Evolutionary conservation across 108 stramenopile genomes (phyloP).

Genomic region (Nannochloropsis salina): DNA sequence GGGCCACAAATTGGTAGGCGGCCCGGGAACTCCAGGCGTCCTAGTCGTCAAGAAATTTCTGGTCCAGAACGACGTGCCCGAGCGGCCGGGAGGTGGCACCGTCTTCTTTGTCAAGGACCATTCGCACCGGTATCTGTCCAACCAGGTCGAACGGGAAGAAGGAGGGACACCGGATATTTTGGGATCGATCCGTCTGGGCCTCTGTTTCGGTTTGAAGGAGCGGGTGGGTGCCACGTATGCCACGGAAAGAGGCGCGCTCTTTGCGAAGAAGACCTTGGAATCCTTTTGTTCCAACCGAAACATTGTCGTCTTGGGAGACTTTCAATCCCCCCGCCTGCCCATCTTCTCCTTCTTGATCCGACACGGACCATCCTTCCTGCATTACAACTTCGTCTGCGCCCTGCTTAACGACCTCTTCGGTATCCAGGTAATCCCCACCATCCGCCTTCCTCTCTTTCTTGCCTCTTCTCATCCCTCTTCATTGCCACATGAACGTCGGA

Average conservation of each 20-base stretch:
- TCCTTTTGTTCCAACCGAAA: conserved; percentile 29
- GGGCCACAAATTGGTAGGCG: conserved; percentile 61
- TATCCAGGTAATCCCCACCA: conserved; percentile 62
- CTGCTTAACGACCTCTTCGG: conserved; percentile 95
- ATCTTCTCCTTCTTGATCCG: conserved; percentile 69
- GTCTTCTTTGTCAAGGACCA: conserved; percentile 88
- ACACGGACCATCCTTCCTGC: conserved; percentile 62
- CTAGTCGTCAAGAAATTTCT: conserved; percentile 50
- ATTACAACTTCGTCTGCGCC: conserved; percentile 94
- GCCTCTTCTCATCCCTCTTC: neutral
- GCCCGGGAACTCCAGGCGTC: conserved; percentile 60
- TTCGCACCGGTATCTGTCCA: conserved; percentile 82
- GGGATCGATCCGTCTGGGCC: conserved; percentile 77
- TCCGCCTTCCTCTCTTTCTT: neutral
- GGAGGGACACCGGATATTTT: conserved; percentile 93
- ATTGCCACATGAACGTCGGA: too few species aligned
- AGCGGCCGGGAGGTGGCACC: conserved; percentile 75
- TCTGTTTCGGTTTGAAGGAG: conserved; percentile 69
- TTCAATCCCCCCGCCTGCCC: conserved; percentile 56
- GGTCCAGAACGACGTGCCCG: conserved; percentile 33
- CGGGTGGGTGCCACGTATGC: conserved; percentile 7
- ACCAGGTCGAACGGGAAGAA: conserved; percentile 92
- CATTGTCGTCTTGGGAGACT: conserved; percentile 49
- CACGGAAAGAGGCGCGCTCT: conserved; percentile 33
- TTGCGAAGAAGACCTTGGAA: conserved; percentile 28